phyloP scores from a whole-genome alignment of 768 basidiomycete species.

The Kockovaella imperatae region DNA sequence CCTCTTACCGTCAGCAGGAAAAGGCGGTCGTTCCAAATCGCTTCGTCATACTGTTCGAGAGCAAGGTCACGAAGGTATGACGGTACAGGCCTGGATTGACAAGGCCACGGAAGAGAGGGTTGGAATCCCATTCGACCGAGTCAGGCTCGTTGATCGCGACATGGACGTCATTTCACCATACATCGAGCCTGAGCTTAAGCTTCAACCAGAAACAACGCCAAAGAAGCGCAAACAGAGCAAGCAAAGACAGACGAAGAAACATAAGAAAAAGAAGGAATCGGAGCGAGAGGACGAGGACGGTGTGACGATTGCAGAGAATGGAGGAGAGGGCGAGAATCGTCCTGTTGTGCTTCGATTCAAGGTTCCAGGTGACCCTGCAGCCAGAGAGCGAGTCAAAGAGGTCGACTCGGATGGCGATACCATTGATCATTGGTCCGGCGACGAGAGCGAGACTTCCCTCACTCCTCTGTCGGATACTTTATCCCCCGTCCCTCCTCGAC shows the following conservation, averaged over 20 bases:
- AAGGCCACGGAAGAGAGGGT: conserved; percentile 12
- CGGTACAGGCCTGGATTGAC: conserved; percentile 22
- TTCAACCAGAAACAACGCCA: conserved; percentile 1
- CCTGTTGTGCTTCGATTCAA: conserved; percentile 13
- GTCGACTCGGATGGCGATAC: conserved; percentile 40
- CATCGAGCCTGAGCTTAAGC: conserved; percentile 7
- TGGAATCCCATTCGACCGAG: conserved; percentile 23
- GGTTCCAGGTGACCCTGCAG: conserved; percentile 4
- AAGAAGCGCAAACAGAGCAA: neutral
- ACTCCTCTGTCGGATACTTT: conserved; percentile 5
- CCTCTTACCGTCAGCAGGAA: conserved; percentile 11
- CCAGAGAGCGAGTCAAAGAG: conserved; percentile 13
- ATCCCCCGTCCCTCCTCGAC: conserved; percentile 6
- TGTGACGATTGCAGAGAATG: neutral
- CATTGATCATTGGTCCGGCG: conserved; percentile 26
- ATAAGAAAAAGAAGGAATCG: conserved; percentile 6
- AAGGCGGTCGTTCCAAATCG: conserved; percentile 9
- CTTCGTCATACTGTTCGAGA: conserved; percentile 3
- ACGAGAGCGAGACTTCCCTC: conserved; percentile 10
- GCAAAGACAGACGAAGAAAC: conserved; percentile 11
- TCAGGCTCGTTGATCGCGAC: conserved; percentile 23
- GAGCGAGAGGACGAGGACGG: neutral
- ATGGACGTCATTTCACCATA: conserved; percentile 26
- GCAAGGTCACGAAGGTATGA: conserved; percentile 8
- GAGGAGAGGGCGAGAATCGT: neutral